Base-by-base conservation (phyloP, 495 filamentous ascomycete genomes). In the Hyaloscypha bicolor region DNA sequence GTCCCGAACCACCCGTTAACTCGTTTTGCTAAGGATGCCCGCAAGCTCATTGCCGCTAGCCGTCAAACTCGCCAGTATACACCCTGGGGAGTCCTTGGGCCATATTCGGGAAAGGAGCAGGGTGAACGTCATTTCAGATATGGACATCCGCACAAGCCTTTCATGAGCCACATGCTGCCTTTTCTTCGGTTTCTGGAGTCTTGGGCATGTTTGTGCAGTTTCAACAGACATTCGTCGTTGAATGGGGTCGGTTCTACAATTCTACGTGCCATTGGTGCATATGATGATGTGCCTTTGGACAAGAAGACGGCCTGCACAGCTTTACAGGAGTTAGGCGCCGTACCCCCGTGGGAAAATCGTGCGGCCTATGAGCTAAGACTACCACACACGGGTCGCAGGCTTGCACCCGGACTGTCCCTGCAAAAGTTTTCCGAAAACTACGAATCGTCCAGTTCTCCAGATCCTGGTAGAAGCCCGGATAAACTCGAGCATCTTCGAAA, bases 311-410 rank as follows among this genome's bases (percentile, higher is more conserved):
- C 83, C 8, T 89, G 85, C 73, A 81, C 90, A 9, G 91, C 97
- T 64, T 76, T 97, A 37, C 91, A 96, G 70, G 95, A 99, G 76
- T 80, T 97, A 30, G 95, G 94, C 5, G 89, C 90, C 32, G 82
- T 96, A 62, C 73, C 86, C 3, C 91, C 93, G 0, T 97, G 93
- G 90, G 91, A 96, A 69, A 90, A 94, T 71, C 77, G 83, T 37
- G 77, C 83, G n/a, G 76, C 88, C 0, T 87, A 91, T 68, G 81
- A 85, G 51, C 79, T 88, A 55, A 81, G 80, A 39, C 77, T 96
- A 21, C 81, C 86, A 16, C 84, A 59, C 2, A 58, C 55, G 35
- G 64, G 66, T 11, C 62, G 35, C 12, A 48, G 42, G 42, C 16
- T 48, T 6, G 42, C 16, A 14, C 6, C 11, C 9, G 42, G 16